These are phyloP conservation scores for Didymella lethalis DNA, from an alignment of 2,329 filamentous ascomycete species.

Conservation along the genomic window DNA sequence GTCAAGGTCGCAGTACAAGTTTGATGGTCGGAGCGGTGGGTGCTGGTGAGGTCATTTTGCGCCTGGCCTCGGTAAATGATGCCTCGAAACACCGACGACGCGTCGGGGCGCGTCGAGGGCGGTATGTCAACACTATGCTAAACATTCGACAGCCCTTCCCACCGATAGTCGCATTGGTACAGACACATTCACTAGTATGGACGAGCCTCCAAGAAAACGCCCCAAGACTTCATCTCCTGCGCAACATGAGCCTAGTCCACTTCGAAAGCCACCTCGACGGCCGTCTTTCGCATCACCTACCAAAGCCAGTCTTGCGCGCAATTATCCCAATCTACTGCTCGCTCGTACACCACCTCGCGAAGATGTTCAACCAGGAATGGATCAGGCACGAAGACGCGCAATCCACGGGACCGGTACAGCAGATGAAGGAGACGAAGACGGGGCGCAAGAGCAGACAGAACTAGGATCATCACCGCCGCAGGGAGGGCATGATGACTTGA, in stretches of 20 bases:
- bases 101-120: slow-evolving; percentile 40
- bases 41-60: slow-evolving; percentile 45
- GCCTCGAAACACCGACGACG: slow-evolving; percentile 31
- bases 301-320: slow-evolving; percentile 51
- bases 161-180: neutral
- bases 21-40: slow-evolving; percentile 10
- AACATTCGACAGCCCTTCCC: slow-evolving; percentile 5
- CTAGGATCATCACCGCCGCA: slow-evolving; percentile 35
- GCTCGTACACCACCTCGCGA: slow-evolving; percentile 20
- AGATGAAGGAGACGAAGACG: neutral
- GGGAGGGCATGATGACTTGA: slow-evolving; percentile 22
- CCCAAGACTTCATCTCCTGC: slow-evolving; percentile 45
- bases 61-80: slow-evolving; percentile 37
- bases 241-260: slow-evolving; percentile 32
- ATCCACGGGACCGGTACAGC: neutral
- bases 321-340: slow-evolving; percentile 46
- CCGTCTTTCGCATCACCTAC: slow-evolving; percentile 52
- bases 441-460: slow-evolving; percentile 28
- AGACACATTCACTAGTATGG: slow-evolving; percentile 31
- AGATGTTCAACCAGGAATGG: neutral
- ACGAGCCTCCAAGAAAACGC: slow-evolving; percentile 46
- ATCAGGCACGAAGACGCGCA: slow-evolving; percentile 18
- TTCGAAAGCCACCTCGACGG: slow-evolving; percentile 45
- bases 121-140: slow-evolving; percentile 7
- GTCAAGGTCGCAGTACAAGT: slow-evolving; percentile 11